A percentile compares a stretch with the other conserved stretches of the same genome.
These are phyloP conservation scores for Eruca vesicaria DNA, from an alignment of 441 rosid genomes.

Conservation along the genomic window DNA sequence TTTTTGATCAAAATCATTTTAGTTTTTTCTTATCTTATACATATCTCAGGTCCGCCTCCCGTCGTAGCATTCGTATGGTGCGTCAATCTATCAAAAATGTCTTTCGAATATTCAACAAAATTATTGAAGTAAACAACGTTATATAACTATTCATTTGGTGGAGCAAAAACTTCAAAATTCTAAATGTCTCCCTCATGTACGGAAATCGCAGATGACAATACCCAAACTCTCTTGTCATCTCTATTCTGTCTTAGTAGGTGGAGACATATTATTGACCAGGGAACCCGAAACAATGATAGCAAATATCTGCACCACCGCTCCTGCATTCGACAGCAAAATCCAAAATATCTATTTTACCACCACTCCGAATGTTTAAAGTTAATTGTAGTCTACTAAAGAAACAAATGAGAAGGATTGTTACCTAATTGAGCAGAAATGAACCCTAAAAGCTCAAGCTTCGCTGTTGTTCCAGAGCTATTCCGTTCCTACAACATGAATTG, in stretches of 20 bases:
- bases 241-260: constrained; percentile 58
- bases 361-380: neutral
- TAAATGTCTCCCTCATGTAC: constrained; percentile 18
- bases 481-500: constrained; percentile 18
- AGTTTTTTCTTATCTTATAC: too few species aligned
- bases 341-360: neutral
- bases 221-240: neutral
- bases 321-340: constrained; percentile 33
- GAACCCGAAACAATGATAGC: constrained; percentile 42
- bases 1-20: too few species aligned
- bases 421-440: constrained; percentile 46
- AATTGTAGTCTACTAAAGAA: neutral
- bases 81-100: neutral
- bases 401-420: constrained; percentile 17
- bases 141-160: constrained; percentile 7
- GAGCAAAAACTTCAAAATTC: constrained; percentile 7
- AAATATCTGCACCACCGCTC: constrained; percentile 52
- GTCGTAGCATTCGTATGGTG: neutral
- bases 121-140: neutral
- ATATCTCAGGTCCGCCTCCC: too few species aligned
- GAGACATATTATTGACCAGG: constrained; percentile 74
- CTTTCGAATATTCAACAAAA: neutral
- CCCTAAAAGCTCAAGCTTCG: constrained; percentile 43
- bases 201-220: constrained; percentile 1
- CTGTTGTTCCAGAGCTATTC: constrained; percentile 41